Conservation (phyloP, 257 asterid genomes). For the Capsicum chinense region DNA sequence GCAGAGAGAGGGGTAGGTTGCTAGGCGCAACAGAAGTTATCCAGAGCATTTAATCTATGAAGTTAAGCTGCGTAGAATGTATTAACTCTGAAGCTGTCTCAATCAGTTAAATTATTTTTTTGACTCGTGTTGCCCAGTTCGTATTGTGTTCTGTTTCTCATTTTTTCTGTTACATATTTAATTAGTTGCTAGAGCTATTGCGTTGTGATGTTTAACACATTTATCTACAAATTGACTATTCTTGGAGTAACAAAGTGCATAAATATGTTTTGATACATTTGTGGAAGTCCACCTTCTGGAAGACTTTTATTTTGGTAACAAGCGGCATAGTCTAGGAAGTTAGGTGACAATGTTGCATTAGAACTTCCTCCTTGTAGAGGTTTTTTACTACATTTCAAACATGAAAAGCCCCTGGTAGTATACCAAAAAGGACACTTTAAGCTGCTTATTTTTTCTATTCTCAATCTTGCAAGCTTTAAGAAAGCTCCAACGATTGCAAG, state of each 20-base stretch:
- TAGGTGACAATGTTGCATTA: neutral
- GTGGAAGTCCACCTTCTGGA: neutral
- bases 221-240: neutral
- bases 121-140: neutral
- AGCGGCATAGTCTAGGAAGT: conserved; percentile 1
- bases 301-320: neutral
- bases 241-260: neutral
- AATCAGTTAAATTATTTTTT: neutral
- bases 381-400: conserved; percentile 1
- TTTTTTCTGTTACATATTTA: neutral
- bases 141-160: neutral
- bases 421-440: conserved; percentile 22
- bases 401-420: neutral
- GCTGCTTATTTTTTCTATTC: conserved; percentile 5
- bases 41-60: neutral
- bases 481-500: conserved; percentile 16
- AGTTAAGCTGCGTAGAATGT: neutral
- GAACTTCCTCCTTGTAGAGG: neutral
- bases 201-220: neutral
- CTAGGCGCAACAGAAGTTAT: neutral
- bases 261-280: conserved; percentile 10
- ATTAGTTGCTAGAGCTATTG: conserved; percentile 24
- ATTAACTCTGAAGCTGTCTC: neutral
- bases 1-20: neutral
- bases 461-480: neutral